Evolutionary conservation across 2,329 filamentous ascomycete genomes (phyloP), one percentile per base, ranked within the genome.

Genomic region (Pseudogymnoascus sp.): DNA sequence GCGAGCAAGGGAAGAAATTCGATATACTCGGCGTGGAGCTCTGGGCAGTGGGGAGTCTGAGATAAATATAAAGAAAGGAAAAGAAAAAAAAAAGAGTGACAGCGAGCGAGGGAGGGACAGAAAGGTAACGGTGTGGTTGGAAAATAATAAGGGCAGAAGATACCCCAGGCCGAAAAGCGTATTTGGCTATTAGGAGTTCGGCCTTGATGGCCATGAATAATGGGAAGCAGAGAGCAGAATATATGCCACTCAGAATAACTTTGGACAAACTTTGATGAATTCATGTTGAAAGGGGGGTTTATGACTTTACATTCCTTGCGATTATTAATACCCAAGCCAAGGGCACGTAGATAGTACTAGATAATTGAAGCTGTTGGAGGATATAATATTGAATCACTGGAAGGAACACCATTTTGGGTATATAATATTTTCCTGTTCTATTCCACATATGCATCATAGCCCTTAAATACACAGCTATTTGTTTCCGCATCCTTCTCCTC

Each of bases 1-100:
- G 93, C 69, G 93, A 97, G 61, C 90, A 95, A 70, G 94, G 93
- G 1, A 85, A 87, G 63, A 96, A 96, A 73, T 99, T 97, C 71
- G 89, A 91, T 63, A 84, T 99, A 11, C 72, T 97, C 33, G 93
- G 91, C 1, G 89, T 97, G 1, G 94, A 99, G 76, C 75, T 97
- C 9, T 99, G 94, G 94, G 30, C 33, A 5, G 59, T 59, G 4
- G 57, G 57, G 12, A 38, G 6, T 22, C 6, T 58, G 37, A 7
- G 22, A 39, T 58, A 30, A 58, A 18, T 58, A 58, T 15, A 18
- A 53, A 14, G 30, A 12, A 53, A 25, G 4, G 3, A 25, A 25
- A 25, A 25, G 22, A 25, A 25, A 25, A 25, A 25, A 25, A 18
- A 6, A 18, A 11, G 8, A 2, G 9, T 8, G 15, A 5, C 9